Evolutionary conservation across 192 early-diverging fungal genomes (phyloP), one percentile per base, ranked within the genome.

Genomic region (Pilaira anomala): DNA sequence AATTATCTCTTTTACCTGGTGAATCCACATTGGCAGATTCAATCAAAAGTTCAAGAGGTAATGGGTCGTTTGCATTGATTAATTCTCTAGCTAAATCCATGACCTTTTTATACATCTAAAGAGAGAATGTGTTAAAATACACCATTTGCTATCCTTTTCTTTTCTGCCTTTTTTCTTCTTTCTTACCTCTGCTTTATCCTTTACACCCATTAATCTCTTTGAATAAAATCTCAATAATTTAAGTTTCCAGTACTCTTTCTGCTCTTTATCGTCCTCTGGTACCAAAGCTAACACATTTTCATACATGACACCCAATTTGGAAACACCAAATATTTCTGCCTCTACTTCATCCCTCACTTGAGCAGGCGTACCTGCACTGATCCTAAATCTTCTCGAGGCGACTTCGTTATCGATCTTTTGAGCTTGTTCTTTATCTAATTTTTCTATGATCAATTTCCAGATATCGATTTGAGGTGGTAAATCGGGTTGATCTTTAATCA

Each of bases 291-390:
- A 46, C 1, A 71, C 25, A 3, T 51, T 56, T 40, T 76, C 60
- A 30, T 67, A 76, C 19, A 70, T 51, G 12, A 22, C 21, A 33
- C 62, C 68, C 0, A 76, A 28, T 11, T 71, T 73, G 0, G 90
- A 91, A 39, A 76, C 67, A 7, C 48, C 70, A 58, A 79, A 85
- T 12, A 93, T 77, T 49, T 97, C 93, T 0, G 65, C 69, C 53
- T 84, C 79, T 1, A 94, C 89, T 33, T 84, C 77, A 1, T 69
- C 63, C 19, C 80, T 74, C 22, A 94, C 77, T 21, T 76, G 77
- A 13, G 73, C 68, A 1, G 82, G 65, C 1, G 91, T 79, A 6
- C 85, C 88, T 0, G 91, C 87, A 16, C 82, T 83, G 14, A 95
- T 68, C 33, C 92, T 67, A 11, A 83, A 80, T 7, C 85, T 83